phyloP scores from a whole-genome alignment of 192 early-diverging fungal species.

The Jimgerdemannia lactiflua region DNA sequence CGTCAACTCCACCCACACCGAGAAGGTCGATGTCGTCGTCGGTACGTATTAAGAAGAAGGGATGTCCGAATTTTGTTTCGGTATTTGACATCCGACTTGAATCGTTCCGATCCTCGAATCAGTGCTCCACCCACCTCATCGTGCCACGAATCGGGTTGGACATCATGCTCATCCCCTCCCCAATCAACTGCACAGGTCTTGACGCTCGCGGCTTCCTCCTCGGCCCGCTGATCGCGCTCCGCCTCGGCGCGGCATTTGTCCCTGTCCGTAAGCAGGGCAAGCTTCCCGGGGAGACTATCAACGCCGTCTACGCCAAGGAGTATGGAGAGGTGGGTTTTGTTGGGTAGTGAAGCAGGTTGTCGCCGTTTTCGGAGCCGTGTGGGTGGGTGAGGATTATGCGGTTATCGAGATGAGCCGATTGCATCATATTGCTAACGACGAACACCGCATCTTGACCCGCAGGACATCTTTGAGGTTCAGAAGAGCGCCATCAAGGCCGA shows the following conservation, averaged over 20 bases:
- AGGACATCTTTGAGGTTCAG: constrained; percentile 96
- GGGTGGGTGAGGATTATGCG: neutral
- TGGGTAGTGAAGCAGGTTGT: neutral
- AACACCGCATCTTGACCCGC: neutral
- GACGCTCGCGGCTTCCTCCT: constrained; percentile 98
- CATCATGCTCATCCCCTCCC: too few species aligned
- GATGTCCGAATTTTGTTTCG: neutral
- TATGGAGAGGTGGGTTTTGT: constrained; percentile 72
- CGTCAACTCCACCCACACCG: constrained; percentile 53
- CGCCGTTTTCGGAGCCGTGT: neutral
- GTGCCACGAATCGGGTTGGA: too few species aligned
- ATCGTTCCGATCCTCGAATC: constrained; percentile 2
- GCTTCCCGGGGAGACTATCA: constrained; percentile 76
- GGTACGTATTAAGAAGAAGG: constrained; percentile 43
- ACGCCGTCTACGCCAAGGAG: constrained; percentile 86
- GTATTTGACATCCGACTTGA: neutral
- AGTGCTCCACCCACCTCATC: neutral
- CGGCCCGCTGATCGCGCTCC: constrained; percentile 86
- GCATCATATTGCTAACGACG: neutral
- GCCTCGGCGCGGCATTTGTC: constrained; percentile 86
- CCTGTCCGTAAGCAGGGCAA: constrained; percentile 98
- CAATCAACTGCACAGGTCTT: constrained; percentile 44
- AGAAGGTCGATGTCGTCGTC: constrained; percentile 86
- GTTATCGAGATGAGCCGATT: neutral
- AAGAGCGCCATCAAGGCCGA: constrained; percentile 70